Evolutionary conservation across 139 green algal genomes (phyloP).

Genomic region (Micractinium sp.): DNA sequence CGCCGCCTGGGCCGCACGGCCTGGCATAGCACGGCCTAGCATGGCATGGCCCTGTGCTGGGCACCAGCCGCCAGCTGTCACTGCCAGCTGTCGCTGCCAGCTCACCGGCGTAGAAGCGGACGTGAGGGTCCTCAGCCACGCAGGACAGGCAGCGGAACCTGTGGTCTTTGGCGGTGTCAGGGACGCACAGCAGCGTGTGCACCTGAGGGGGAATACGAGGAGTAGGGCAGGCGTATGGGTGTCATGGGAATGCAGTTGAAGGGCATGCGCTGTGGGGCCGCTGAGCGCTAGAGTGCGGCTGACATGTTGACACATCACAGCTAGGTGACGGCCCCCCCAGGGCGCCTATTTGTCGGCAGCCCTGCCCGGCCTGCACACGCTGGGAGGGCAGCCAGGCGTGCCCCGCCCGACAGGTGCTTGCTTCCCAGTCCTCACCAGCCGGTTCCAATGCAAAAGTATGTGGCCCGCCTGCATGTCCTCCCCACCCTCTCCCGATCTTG

Average conservation of each 20-base stretch:
- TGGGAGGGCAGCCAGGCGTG: neutral
- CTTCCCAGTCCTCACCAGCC: neutral
- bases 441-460: no score
- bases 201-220: neutral
- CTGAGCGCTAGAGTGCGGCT: no score
- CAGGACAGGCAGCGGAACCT: conserved; percentile 21
- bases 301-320: no score
- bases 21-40: neutral
- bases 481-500: no score
- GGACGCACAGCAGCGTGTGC: conserved; percentile 30
- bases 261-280: neutral
- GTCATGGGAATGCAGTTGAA: neutral
- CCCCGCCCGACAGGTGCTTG: no score
- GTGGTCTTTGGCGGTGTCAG: neutral
- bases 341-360: no score
- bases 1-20: neutral
- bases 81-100: neutral
- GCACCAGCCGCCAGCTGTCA: neutral
- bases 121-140: neutral
- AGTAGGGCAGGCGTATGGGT: neutral
- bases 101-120: conserved; percentile 22
- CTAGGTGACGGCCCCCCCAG: no score
- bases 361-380: no score
- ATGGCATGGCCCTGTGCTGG: neutral
- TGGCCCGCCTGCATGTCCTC: no score